These are phyloP conservation scores for Diaporthe longicolla DNA, from an alignment of 2,329 filamentous ascomycete genomes.

Conservation along the genomic window DNA sequence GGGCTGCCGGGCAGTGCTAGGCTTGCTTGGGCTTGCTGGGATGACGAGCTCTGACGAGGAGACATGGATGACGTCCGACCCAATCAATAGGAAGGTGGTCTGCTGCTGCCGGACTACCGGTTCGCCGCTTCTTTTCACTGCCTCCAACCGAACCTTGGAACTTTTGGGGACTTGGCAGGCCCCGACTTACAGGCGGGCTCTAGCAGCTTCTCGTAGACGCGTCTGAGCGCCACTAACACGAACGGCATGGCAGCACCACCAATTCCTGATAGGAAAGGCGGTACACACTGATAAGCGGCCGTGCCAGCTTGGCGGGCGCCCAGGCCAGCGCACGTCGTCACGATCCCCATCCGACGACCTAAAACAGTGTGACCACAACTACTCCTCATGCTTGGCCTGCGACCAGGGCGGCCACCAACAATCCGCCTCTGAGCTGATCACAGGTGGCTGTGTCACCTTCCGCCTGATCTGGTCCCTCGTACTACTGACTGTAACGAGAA, in stretches of 20 bases:
- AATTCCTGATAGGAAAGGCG: background rate
- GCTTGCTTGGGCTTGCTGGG: conserved; percentile 5
- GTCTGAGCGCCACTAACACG: background rate
- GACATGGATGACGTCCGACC: conserved; percentile 29
- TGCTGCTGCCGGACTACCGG: conserved; percentile 28
- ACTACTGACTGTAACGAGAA: conserved; percentile 17
- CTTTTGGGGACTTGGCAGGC: conserved; percentile 24
- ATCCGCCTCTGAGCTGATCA: conserved; percentile 9
- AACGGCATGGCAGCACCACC: background rate
- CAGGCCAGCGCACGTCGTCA: conserved; percentile 17
- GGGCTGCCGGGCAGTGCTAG: conserved; percentile 13
- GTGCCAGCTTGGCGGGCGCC: conserved; percentile 2
- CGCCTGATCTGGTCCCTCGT: conserved; percentile 7
- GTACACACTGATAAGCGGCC: background rate
- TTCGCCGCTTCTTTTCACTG: conserved; percentile 10
- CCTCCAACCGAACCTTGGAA: conserved; percentile 23
- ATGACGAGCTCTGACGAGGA: conserved; percentile 26
- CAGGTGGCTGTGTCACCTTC: conserved; percentile 30
- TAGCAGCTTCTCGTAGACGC: conserved; percentile 1
- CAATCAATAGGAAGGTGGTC: conserved; percentile 3
- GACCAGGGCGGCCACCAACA: background rate
- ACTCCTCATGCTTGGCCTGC: conserved; percentile 15
- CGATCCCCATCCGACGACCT: conserved; percentile 20
- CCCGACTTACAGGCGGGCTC: background rate
- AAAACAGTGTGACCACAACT: conserved; percentile 26